phyloP scores from a whole-genome alignment of 345 rosid genomes.

The Clausena lansium region DNA sequence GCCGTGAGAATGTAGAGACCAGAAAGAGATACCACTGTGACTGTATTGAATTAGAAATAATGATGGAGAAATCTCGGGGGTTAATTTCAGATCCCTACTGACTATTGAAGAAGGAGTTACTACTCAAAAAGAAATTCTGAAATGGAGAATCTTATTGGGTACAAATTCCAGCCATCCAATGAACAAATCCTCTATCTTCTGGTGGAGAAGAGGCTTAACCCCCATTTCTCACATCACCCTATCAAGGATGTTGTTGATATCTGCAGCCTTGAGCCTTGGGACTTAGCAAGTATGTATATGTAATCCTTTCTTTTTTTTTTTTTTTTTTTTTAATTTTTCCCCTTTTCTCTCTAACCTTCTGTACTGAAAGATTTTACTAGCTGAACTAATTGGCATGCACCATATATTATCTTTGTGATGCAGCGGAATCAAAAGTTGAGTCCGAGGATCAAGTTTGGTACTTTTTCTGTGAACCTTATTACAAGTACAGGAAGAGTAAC shows the following conservation, averaged over 20 bases:
- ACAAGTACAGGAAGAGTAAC: conserved; percentile 10
- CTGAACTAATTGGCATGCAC: neutral
- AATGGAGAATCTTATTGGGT: conserved; percentile 11
- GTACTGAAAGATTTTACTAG: neutral
- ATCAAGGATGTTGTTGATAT: conserved; percentile 13
- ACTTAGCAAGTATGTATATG: conserved; percentile 30
- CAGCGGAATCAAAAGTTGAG: neutral
- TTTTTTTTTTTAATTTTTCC: no score
- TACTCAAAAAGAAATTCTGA: neutral
- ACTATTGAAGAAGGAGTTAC: neutral
- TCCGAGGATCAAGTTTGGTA: conserved; percentile 31
- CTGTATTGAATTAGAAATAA: no score
- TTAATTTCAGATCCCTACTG: neutral
- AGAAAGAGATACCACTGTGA: no score
- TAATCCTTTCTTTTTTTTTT: no score
- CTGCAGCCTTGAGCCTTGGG: conserved; percentile 24
- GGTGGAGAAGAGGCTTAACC: conserved; percentile 9
- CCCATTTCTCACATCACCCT: neutral
- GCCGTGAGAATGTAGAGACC: no score
- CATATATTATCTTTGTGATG: neutral
- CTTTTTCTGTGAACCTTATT: conserved; percentile 25
- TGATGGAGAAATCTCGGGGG: neutral
- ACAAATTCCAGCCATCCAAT: conserved; percentile 26
- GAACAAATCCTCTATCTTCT: conserved; percentile 21
- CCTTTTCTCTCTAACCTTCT: neutral